A percentile compares a stretch with the other conserved stretches of the same genome.
Evolutionary conservation across 805 yeast species (phyloP).

Genomic region (Scheffersomyces spartinae): DNA sequence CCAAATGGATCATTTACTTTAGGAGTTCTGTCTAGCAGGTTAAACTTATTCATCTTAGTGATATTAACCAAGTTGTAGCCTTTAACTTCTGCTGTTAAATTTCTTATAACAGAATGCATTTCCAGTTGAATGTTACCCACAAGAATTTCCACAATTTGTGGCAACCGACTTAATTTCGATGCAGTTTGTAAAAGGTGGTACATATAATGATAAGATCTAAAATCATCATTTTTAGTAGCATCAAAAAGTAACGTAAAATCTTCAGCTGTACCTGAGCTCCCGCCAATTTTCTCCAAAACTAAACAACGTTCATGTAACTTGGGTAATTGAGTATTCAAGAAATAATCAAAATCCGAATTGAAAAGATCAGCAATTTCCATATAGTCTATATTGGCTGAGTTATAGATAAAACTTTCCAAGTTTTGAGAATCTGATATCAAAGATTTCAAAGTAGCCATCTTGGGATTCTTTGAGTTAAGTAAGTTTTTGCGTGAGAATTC

Average conservation of each 20-base stretch:
- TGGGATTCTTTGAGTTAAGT: conserved; percentile 18
- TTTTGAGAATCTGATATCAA: conserved; percentile 22
- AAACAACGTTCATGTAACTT: conserved; percentile 13
- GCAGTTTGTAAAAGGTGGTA: conserved; percentile 44
- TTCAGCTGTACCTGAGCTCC: no score
- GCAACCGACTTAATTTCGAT: conserved; percentile 48
- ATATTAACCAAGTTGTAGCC: background rate
- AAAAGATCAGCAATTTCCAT: conserved; percentile 33
- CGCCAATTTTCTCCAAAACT: no score
- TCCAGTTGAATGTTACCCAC: conserved; percentile 31
- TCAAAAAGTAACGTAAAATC: no score
- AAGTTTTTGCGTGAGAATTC: conserved; percentile 5
- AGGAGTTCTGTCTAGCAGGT: no score
- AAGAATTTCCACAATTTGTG: conserved; percentile 44
- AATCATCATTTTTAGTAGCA: no score
- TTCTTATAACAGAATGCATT: conserved; percentile 21
- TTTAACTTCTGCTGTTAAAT: conserved; percentile 21
- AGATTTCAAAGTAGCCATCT: conserved; percentile 21
- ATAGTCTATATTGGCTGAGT: conserved; percentile 47
- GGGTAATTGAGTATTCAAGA: conserved; percentile 18
- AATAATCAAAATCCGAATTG: conserved; percentile 18
- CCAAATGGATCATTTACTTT: background rate
- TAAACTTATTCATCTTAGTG: no score
- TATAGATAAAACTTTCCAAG: conserved; percentile 43
- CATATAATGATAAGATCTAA: conserved; percentile 43